phyloP scores from a whole-genome alignment of 345 rosid genomes.

The Ceriops decandra region DNA sequence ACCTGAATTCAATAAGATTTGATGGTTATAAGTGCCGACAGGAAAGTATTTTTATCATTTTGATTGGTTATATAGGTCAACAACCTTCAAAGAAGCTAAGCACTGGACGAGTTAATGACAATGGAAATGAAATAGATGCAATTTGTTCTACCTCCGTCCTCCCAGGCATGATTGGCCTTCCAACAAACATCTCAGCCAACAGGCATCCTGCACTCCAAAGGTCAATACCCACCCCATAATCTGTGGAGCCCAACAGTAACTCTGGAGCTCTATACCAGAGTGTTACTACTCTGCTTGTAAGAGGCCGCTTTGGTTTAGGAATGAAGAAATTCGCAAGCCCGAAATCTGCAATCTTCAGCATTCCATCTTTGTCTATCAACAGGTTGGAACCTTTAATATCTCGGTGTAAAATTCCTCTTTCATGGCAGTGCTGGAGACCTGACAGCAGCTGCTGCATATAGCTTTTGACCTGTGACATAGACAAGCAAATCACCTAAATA shows the following conservation, averaged over 20 bases:
- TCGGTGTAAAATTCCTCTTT: conserved; percentile 74
- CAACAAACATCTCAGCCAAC: conserved; percentile 68
- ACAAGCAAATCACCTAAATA: neutral
- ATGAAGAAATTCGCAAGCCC: conserved; percentile 65
- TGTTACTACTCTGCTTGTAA: conserved; percentile 82
- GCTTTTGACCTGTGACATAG: conserved; percentile 53
- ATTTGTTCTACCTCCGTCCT: conserved; percentile 59
- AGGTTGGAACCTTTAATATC: conserved; percentile 80
- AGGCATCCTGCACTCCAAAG: conserved; percentile 92
- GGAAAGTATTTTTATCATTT: too few relatives aligned
- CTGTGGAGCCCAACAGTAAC: conserved; percentile 65
- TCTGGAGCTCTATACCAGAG: conserved; percentile 96
- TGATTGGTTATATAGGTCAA: too few relatives aligned
- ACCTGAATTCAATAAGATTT: conserved; percentile 41
- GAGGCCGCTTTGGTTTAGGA: conserved; percentile 48
- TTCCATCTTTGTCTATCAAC: conserved; percentile 61
- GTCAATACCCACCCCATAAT: conserved; percentile 81
- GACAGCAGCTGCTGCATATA: conserved; percentile 78
- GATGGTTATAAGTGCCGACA: neutral
- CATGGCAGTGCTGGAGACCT: conserved; percentile 83
- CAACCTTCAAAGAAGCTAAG: neutral
- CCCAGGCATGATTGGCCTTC: conserved; percentile 86
- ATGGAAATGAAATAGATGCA: neutral
- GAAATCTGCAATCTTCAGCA: conserved; percentile 77
- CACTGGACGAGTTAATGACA: neutral